Percentiles rank a stretch among this genome's conserved stretches.
phyloP scores from a whole-genome alignment of 108 stramenopile species.

The Epithemia pelagica region DNA sequence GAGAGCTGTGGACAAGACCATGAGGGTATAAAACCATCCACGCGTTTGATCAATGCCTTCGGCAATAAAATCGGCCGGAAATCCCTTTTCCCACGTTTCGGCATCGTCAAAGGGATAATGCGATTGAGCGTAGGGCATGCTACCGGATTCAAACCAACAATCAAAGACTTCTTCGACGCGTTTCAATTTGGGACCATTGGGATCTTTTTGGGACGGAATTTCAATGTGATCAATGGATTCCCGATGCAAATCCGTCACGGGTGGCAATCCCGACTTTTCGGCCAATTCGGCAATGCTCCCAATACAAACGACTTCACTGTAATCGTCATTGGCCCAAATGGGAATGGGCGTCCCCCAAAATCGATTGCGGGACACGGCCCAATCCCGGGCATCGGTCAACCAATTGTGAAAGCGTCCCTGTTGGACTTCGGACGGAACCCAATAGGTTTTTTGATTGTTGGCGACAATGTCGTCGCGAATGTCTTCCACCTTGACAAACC shows the following conservation, averaged over 20 bases:
- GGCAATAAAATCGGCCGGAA: conserved; percentile 99
- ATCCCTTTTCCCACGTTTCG: conserved; percentile 91
- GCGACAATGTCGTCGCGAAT: conserved; percentile 90
- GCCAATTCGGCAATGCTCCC: conserved; percentile 93
- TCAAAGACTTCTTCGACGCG: conserved; percentile 99
- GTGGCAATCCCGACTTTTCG: conserved; percentile 68
- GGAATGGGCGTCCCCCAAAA: conserved; percentile 99
- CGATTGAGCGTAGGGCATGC: conserved; percentile 99
- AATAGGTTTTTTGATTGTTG: conserved; percentile 96
- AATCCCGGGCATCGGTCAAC: conserved; percentile 96
- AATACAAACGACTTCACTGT: conserved; percentile 89
- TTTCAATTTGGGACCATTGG: conserved; percentile 68
- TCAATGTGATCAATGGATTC: conserved; percentile 91
- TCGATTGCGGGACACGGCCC: conserved; percentile 96
- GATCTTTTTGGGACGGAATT: conserved; percentile 94
- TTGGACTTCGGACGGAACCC: conserved; percentile 93
- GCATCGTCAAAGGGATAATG: conserved; percentile 99
- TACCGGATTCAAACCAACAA: conserved; percentile 99
- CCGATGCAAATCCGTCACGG: conserved; percentile 91
- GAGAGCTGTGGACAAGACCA: conserved; percentile 98
- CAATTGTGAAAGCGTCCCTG: conserved; percentile 99
- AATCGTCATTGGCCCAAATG: conserved; percentile 95
- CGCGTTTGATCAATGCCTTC: conserved; percentile 99
- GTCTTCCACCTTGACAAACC: conserved; percentile 97
- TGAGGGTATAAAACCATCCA: conserved; percentile 99